Conservation (phyloP, 2,329 filamentous ascomycete species). For the Paracamarosporium sp. region DNA sequence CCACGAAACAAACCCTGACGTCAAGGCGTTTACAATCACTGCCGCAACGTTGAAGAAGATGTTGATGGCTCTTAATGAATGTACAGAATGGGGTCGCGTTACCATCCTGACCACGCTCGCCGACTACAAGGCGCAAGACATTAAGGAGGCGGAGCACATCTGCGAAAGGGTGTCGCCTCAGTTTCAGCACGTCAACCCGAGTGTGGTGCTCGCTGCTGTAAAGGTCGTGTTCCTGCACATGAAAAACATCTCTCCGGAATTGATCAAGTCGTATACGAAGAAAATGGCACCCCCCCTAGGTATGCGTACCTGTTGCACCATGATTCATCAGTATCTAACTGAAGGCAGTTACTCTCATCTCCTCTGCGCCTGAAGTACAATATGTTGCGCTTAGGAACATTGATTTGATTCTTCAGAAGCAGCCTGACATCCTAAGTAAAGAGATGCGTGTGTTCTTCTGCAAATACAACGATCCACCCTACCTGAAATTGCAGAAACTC, state of each 20-base stretch:
- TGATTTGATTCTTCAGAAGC: conserved; percentile 91
- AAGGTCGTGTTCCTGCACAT: conserved; percentile 98
- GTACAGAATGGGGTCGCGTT: conserved; percentile 96
- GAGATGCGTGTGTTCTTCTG: conserved; percentile 99
- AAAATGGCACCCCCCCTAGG: conserved; percentile 98
- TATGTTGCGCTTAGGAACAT: conserved; percentile 97
- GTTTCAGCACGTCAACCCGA: conserved; percentile 98
- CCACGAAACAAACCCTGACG: conserved; percentile 87
- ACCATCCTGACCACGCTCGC: conserved; percentile 90
- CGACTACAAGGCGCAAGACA: conserved; percentile 83
- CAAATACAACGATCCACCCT: conserved; percentile 99
- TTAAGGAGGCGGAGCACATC: conserved; percentile 97
- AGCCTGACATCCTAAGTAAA: conserved; percentile 95
- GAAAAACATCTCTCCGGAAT: conserved; percentile 78
- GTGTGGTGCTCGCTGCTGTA: conserved; percentile 94
- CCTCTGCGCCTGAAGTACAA: conserved; percentile 94
- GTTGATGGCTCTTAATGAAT: conserved; percentile 95
- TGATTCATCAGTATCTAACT: conserved; percentile 27
- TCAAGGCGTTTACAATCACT: conserved; percentile 82
- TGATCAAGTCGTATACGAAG: conserved; percentile 86
- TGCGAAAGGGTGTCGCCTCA: conserved; percentile 95
- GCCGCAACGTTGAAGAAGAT: conserved; percentile 89
- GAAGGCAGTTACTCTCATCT: conserved; percentile 83
- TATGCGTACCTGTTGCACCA: conserved; percentile 51
- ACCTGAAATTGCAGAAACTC: conserved; percentile 95